Percentiles rank a stretch among this genome's conserved stretches.
Evolutionary conservation across 805 yeast species (phyloP).

Genomic region (Candida wancherniae): DNA sequence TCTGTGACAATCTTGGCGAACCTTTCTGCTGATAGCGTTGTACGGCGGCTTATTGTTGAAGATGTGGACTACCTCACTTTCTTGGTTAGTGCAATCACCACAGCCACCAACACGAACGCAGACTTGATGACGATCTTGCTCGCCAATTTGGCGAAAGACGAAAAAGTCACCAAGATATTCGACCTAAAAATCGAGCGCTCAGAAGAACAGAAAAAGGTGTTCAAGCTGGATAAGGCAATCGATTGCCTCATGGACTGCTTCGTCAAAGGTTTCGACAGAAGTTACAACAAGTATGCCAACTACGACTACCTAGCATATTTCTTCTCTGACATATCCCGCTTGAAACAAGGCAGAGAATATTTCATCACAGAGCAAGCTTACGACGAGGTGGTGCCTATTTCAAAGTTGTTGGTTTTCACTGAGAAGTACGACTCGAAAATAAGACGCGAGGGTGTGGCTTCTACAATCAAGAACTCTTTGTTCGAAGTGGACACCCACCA

Average conservation of each 20-base stretch:
- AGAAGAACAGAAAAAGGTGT: slow-evolving; percentile 41
- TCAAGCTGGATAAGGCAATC: slow-evolving; percentile 54
- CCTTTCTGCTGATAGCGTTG: slow-evolving; percentile 62
- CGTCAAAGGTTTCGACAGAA: slow-evolving; percentile 74
- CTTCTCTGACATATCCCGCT: slow-evolving; percentile 86
- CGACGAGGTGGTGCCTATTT: slow-evolving; percentile 72
- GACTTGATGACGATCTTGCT: slow-evolving; percentile 81
- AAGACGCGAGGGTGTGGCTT: slow-evolving; percentile 89
- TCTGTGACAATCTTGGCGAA: slow-evolving; percentile 80
- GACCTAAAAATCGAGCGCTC: slow-evolving; percentile 26
- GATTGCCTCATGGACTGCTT: slow-evolving; percentile 86
- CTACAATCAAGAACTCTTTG: slow-evolving; percentile 83
- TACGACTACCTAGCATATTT: slow-evolving; percentile 82
- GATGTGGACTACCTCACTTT: slow-evolving; percentile 54
- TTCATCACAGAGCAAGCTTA: slow-evolving; percentile 68
- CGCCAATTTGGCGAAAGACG: slow-evolving; percentile 80
- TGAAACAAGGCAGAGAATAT: slow-evolving; percentile 66
- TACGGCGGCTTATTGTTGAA: slow-evolving; percentile 61
- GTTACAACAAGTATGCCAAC: slow-evolving; percentile 65
- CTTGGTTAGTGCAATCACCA: slow-evolving; percentile 47
- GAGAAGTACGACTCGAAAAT: slow-evolving; percentile 71
- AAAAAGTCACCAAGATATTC: slow-evolving; percentile 53
- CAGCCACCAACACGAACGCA: slow-evolving; percentile 58
- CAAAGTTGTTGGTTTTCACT: slow-evolving; percentile 79
- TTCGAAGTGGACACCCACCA: slow-evolving; percentile 73